Conservation (phyloP, 371 early-diverging fungal species). For the Gilbertella persicaria region DNA sequence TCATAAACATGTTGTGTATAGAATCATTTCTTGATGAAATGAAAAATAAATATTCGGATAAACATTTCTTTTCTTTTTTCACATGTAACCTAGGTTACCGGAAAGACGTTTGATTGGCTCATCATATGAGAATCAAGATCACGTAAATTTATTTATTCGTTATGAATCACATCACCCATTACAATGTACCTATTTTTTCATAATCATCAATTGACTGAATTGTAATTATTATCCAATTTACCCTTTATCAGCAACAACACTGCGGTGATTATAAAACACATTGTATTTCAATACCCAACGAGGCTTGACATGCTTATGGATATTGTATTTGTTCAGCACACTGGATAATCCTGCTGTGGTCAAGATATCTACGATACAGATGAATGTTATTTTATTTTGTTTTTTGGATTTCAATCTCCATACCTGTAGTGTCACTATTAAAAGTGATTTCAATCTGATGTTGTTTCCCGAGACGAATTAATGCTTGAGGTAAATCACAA, state of each 20-base stretch:
- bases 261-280: constrained; percentile 50
- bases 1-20: constrained; percentile 5
- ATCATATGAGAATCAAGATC: too few species aligned
- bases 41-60: too few species aligned
- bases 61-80: too few species aligned
- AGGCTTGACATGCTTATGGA: constrained; percentile 25
- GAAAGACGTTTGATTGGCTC: too few species aligned
- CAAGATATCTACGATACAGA: constrained; percentile 35
- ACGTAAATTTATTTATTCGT: too few species aligned
- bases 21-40: too few species aligned
- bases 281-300: constrained; percentile 61
- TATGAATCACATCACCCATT: too few species aligned
- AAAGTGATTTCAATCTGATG: constrained; percentile 49
- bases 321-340: constrained; percentile 30
- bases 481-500: constrained; percentile 47
- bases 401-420: constrained; percentile 6
- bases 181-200: too few species aligned
- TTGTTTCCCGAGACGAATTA: constrained; percentile 49
- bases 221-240: too few species aligned
- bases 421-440: constrained; percentile 55
- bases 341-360: constrained; percentile 31
- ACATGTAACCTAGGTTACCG: too few species aligned
- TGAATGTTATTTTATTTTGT: neutral
- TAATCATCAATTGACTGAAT: too few species aligned
- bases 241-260: constrained; percentile 60